Evolutionary conservation across 2,329 filamentous ascomycete genomes (phyloP), one percentile per base, ranked within the genome.

Genomic region (Mycogone perniciosa): DNA sequence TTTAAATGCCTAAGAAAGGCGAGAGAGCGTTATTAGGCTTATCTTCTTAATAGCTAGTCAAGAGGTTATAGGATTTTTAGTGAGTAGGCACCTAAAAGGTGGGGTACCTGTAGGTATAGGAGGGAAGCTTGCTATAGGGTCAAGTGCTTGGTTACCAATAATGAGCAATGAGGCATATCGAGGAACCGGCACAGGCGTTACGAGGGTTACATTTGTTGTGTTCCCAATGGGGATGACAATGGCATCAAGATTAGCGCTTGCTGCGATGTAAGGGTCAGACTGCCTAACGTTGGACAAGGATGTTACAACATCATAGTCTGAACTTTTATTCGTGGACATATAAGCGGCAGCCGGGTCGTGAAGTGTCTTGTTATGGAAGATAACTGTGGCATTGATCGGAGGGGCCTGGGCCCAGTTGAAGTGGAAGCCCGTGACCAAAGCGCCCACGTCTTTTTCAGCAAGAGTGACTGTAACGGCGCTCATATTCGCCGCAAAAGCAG

Each of bases 371-470:
- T 59, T 49, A 46, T 60, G 58, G 39, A 60, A 58, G 4, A 58
- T 49, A 29, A 60, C 46, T 1, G 58, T 60, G 26, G 56, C 57
- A 33, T 57, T 56, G 27, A 57, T 54, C 3, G 58, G 58, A 30
- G 58, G 58, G 26, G 45, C 31, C 46, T 58, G 55, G 0, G 58
- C 58, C 58, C 57, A 60, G 46, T 60, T 54, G 11, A 60, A 55
- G 6, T 47, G 48, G 39, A 58, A 56, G 33, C 54, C 51, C 1
- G 55, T 52, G 3, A 59, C 52, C 3, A 46, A 26, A 2, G 46
- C 43, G 39, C 55, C 56, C 1, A 50, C 48, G n/a, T 56, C 55
- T 20, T 46, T 20, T 2, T 43, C 10, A 1, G 51, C 42, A 6
- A 60, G 33, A 6, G 51, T 31, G 6, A 59, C 55, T 3, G 56